A percentile compares a stretch with the other conserved stretches of the same genome.
Evolutionary conservation across 2,329 filamentous ascomycete species (phyloP).

Genomic region (Diaporthe citrichinensis): DNA sequence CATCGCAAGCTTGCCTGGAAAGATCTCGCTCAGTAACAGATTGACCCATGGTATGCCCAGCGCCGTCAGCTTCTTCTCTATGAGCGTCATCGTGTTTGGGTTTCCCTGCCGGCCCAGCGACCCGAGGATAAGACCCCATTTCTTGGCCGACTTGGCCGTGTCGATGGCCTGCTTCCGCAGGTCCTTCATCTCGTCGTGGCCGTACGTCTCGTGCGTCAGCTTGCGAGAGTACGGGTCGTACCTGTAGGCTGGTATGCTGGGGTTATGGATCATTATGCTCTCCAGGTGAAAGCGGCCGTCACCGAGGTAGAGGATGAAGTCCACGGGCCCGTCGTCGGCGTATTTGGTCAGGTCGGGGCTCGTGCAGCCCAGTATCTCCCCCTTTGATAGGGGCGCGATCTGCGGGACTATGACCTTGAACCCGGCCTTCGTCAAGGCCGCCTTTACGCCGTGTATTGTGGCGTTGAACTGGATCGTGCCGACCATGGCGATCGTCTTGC

Average conservation of each 20-base stretch:
- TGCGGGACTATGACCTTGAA: constrained; percentile 91
- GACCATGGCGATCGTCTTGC: constrained; percentile 91
- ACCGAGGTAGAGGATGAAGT: constrained; percentile 89
- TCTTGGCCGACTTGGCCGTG: constrained; percentile 81
- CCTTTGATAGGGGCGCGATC: constrained; percentile 91
- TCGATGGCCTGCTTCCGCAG: constrained; percentile 83
- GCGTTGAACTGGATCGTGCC: constrained; percentile 99
- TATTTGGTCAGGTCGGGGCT: constrained; percentile 70
- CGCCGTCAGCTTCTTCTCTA: constrained; percentile 81
- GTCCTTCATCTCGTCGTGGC: constrained; percentile 90
- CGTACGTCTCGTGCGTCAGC: constrained; percentile 91
- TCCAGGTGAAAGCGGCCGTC: constrained; percentile 97
- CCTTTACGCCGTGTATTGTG: constrained; percentile 88
- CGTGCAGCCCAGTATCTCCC: constrained; percentile 97
- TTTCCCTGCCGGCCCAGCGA: constrained; percentile 95
- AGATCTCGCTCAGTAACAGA: constrained; percentile 92
- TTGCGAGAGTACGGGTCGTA: constrained; percentile 97
- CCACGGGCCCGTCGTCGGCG: constrained; percentile 61
- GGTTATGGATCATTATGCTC: constrained; percentile 99
- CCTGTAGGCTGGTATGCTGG: constrained; percentile 88
- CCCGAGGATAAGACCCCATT: constrained; percentile 96
- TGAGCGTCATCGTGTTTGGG: constrained; percentile 89
- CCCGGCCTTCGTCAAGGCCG: constrained; percentile 84
- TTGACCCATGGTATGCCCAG: constrained; percentile 87
- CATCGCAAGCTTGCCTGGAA: constrained; percentile 92